Evolutionary conservation across 805 yeast genomes (phyloP).

Genomic region (Cephaloascus albidus): DNA sequence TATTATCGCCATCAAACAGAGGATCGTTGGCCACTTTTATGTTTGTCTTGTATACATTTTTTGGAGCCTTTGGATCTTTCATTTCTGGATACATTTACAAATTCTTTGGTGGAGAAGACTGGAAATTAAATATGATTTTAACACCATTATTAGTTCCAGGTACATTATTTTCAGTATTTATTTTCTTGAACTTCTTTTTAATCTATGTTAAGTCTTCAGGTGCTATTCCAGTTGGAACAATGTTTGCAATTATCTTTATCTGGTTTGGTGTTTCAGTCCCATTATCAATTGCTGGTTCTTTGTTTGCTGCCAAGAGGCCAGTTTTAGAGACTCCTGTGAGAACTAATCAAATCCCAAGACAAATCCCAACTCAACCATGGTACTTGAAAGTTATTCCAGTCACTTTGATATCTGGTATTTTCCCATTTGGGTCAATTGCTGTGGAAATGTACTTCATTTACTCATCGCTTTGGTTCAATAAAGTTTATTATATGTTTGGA

Average conservation of each 20-base stretch:
- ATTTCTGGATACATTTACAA: conserved; percentile 82
- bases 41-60: conserved; percentile 74
- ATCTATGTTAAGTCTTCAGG: conserved; percentile 78
- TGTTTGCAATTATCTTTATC: conserved; percentile 67
- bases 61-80: conserved; percentile 78
- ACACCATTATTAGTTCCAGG: conserved; percentile 90
- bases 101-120: conserved; percentile 83
- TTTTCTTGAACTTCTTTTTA: conserved; percentile 74
- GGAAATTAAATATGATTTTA: conserved; percentile 78
- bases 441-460: conserved; percentile 92
- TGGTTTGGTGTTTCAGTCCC: conserved; percentile 89
- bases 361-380: conserved; percentile 87
- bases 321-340: conserved; percentile 66
- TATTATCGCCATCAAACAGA: conserved; percentile 88
- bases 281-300: conserved; percentile 73
- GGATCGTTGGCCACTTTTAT: conserved; percentile 88
- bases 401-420: conserved; percentile 72
- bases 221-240: conserved; percentile 88
- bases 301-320: conserved; percentile 60
- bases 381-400: conserved; percentile 62
- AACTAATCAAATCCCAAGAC: conserved; percentile 93
- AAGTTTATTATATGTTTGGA: conserved; percentile 95
- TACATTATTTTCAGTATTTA: conserved; percentile 47
- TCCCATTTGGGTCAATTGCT: conserved; percentile 92
- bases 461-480: conserved; percentile 87